Evolutionary conservation across 176 grass and related monocot species (phyloP), one percentile per base, ranked within the genome.

Genomic region (Otatea glauca): DNA sequence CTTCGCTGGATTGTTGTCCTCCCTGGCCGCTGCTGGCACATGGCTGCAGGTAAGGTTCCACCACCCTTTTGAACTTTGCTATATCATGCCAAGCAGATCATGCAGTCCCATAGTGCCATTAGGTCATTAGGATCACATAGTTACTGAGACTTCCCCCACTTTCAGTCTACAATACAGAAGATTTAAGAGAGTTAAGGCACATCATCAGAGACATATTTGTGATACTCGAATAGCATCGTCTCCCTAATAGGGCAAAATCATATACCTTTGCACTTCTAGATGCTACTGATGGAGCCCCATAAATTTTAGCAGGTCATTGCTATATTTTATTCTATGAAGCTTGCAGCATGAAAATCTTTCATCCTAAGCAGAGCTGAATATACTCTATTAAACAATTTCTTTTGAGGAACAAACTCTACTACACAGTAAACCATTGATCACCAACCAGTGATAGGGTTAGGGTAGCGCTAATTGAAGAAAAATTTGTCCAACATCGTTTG

Each of bases 1-100:
- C 54, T 96, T 99, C n/a, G 91, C 91, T 72, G 96, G 96, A 47
- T 81, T 99, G 74, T 59, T 99, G n/a, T 88, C 93, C 62, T 99
- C 93, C 65, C 91, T 99, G 1, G 96, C 96, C 14, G 93, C 96
- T 44, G 96, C 96, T 75, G 96, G 96, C 34, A 99, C 96, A 74
- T 99, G 96, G 96, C 78, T 99, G 55, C 96, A 99, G 92, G 96
- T 97, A 80, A 72, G 50, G 70, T 62, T 69, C 11, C 68, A 76
- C 81, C 76, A 24, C 13, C 42, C 25, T 63, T 77, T 85, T 77
- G 54, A 78, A 16, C 13, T 82, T 62, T 35, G n/a, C 34, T 78
- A 48, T 41, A 78, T 76, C 54, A 66, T 23, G 15, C 5, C 24
- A 56, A 44, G 65, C 34, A 76, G 42, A 72, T 55, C 29, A 54